Percentiles rank a stretch among this genome's conserved stretches.
These are phyloP conservation scores for Penicillium sp. DNA, from an alignment of 2,329 filamentous ascomycete genomes.

Conservation along the genomic window DNA sequence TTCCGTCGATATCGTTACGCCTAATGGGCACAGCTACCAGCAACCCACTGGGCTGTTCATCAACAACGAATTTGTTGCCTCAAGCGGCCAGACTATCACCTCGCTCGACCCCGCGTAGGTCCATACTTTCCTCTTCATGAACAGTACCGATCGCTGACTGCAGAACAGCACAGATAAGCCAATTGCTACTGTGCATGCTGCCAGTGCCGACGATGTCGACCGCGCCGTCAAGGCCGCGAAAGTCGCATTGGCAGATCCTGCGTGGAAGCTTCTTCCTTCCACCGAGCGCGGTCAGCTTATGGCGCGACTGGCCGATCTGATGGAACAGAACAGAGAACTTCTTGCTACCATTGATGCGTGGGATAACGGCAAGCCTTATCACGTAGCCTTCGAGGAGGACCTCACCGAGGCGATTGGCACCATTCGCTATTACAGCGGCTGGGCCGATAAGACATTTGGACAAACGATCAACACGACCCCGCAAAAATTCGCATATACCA, in stretches of 20 bases:
- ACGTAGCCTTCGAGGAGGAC: slow-evolving; percentile 22
- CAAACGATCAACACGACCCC: slow-evolving; percentile 72
- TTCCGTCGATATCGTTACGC: slow-evolving; percentile 37
- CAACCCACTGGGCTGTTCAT: slow-evolving; percentile 46
- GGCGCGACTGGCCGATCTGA: slow-evolving; percentile 62
- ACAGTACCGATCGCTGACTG: background rate
- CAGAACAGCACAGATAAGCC: slow-evolving; percentile 25
- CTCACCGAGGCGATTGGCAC: slow-evolving; percentile 24
- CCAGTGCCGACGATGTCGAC: slow-evolving; percentile 33
- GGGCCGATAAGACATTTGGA: slow-evolving; percentile 83
- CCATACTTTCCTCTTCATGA: no score
- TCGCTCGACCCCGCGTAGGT: slow-evolving; percentile 36
- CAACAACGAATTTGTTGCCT: slow-evolving; percentile 44
- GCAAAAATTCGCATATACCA: slow-evolving; percentile 77
- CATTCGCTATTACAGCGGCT: slow-evolving; percentile 62
- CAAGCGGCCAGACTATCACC: slow-evolving; percentile 37
- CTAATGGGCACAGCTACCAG: slow-evolving; percentile 38
- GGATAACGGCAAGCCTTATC: slow-evolving; percentile 65
- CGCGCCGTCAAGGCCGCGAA: slow-evolving; percentile 30
- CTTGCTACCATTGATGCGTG: slow-evolving; percentile 66
- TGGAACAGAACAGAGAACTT: slow-evolving; percentile 59
- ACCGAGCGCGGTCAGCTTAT: slow-evolving; percentile 65
- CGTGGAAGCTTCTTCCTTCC: slow-evolving; percentile 25
- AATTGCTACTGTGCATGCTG: slow-evolving; percentile 33
- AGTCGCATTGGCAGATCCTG: slow-evolving; percentile 26